phyloP scores from a whole-genome alignment of 495 filamentous ascomycete genomes.

The Pseudotulostoma volvatum region DNA sequence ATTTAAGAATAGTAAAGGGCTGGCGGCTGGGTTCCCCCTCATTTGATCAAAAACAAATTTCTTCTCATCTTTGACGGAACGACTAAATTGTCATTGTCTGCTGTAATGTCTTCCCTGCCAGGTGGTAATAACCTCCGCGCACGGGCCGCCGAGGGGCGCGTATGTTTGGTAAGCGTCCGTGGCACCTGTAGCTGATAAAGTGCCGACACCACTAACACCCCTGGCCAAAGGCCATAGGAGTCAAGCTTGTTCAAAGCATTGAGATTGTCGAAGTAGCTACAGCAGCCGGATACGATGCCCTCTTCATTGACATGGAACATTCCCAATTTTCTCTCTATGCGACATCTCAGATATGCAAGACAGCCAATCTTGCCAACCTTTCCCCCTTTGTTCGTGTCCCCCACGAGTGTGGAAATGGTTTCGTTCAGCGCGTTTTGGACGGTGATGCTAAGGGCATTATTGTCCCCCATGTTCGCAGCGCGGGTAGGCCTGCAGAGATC shows the following conservation, averaged over 20 bases:
- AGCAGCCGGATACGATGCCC: conserved; percentile 3
- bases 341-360: neutral
- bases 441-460: conserved; percentile 9
- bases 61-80: too few species aligned
- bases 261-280: conserved; percentile 2
- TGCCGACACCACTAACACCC: too few species aligned
- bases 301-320: conserved; percentile 10
- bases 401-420: conserved; percentile 8
- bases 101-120: too few species aligned
- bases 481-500: too few species aligned
- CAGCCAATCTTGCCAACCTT: neutral
- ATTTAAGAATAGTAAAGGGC: too few species aligned
- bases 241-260: conserved; percentile 1
- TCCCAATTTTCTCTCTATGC: conserved; percentile 1
- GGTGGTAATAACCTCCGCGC: too few species aligned
- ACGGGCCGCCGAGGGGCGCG: too few species aligned
- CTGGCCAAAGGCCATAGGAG: conserved; percentile 7
- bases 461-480: conserved; percentile 6
- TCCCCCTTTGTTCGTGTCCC: conserved; percentile 7
- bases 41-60: too few species aligned
- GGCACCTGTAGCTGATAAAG: too few species aligned
- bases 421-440: conserved; percentile 9
- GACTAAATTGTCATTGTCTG: too few species aligned
- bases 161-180: too few species aligned
- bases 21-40: too few species aligned